Base-by-base conservation (phyloP, 2,329 filamentous ascomycete genomes). In the Verticillium nubilum region DNA sequence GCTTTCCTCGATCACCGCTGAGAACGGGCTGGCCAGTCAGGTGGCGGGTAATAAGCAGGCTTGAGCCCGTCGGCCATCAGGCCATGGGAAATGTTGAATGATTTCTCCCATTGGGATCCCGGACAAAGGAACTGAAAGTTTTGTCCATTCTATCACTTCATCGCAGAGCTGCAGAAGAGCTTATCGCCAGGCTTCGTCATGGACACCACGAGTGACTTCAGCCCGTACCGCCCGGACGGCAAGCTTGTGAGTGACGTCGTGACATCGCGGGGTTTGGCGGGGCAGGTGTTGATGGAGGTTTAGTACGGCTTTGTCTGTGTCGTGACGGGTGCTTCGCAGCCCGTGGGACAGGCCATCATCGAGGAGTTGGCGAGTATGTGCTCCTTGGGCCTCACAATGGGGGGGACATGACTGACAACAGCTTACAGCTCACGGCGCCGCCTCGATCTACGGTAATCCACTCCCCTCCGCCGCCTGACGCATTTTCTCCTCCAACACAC, bases 251-350 rank as follows among this genome's bases (percentile, higher is more conserved):
- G 77, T 73, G 6, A 7, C 26, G 47, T 9, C 28, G 31, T 54
- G 52, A 59, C 12, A 13, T 55, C 3, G n/a, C 23, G 17, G 29
- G 47, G 27, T 5, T 15, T 50, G 15, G 15, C 28, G 23, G 52
- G 29, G 35, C 19, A 58, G 52, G 13, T 62, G 37, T 54, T 59
- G 23, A 58, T n/a, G 29, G 23, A 27, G 10, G 17, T 42, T 19
- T 62, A 85, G 78, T 85, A 87, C 70, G 85, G 85, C 52, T 87
- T 87, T 64, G 81, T 87, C 23, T 87, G 85, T 65, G 80, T 88
- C 15, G 85, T 88, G 5, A 86, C 84, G 1, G 84, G 85, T 15
- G 83, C 85, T 26, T 81, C 81, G 1, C 82, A 86, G 66, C 81
- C 85, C 2, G 78, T 88, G 15, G 85, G 85, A 9, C 78, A 78